These are phyloP conservation scores for Heterobasidion occidentale DNA, from an alignment of 1,284 basidiomycete genomes.

Conservation along the genomic window DNA sequence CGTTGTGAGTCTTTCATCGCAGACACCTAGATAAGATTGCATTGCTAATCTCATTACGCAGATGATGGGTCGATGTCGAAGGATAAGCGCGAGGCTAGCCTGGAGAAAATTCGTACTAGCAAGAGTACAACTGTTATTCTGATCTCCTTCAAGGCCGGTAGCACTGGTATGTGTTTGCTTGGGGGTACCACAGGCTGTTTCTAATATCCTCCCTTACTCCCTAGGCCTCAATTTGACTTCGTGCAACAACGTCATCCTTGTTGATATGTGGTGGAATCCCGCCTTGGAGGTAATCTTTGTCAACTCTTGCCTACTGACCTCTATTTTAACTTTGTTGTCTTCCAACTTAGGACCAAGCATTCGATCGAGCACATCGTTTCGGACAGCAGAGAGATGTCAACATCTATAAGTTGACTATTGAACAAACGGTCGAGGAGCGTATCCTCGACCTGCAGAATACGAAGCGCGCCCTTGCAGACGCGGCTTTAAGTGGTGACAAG, in stretches of 20 bases:
- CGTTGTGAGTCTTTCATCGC: constrained; percentile 61
- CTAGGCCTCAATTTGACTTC: constrained; percentile 86
- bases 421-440: constrained; percentile 85
- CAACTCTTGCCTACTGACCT: constrained; percentile 1
- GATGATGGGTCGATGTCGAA: constrained; percentile 86
- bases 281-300: constrained; percentile 55
- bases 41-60: constrained; percentile 21
- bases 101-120: constrained; percentile 68
- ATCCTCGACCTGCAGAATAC: constrained; percentile 81
- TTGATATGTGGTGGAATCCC: constrained; percentile 96
- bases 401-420: constrained; percentile 91
- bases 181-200: not conserved
- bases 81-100: constrained; percentile 65
- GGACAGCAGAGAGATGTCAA: constrained; percentile 81
- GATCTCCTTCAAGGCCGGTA: constrained; percentile 95
- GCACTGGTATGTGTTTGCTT: constrained; percentile 53
- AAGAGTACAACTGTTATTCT: constrained; percentile 66
- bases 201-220: not conserved
- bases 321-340: not conserved
- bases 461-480: constrained; percentile 80
- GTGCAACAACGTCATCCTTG: constrained; percentile 90
- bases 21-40: not conserved
- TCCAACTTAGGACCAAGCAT: constrained; percentile 72
- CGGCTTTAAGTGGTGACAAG: constrained; percentile 85
- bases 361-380: constrained; percentile 87